Conservation (phyloP, 495 filamentous ascomycete species). For the Podospora australis region DNA sequence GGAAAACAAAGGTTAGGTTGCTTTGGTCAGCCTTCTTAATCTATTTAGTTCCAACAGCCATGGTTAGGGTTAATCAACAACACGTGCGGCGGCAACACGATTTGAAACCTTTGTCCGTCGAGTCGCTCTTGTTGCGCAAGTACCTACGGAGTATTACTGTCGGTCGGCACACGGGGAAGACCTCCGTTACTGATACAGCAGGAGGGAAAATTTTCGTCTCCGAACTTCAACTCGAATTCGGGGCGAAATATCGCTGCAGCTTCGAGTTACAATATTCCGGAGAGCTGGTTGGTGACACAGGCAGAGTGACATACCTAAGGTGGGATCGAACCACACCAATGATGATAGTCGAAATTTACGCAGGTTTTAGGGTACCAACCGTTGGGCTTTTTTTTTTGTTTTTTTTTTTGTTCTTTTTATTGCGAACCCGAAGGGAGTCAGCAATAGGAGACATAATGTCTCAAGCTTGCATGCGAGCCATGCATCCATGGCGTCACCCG, state of each 20-base stretch:
- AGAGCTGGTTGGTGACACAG: not conserved
- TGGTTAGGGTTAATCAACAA: constrained; percentile 12
- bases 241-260: constrained; percentile 4
- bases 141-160: not conserved
- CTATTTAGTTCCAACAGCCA: constrained; percentile 25
- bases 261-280: constrained; percentile 1
- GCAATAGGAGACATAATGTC: too few species aligned
- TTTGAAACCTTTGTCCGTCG: constrained; percentile 15
- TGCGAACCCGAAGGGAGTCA: too few species aligned
- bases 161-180: too few species aligned
- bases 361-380: not conserved
- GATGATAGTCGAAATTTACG: not conserved
- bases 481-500: too few species aligned
- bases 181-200: not conserved
- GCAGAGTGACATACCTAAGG: not conserved
- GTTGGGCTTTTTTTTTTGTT: not conserved
- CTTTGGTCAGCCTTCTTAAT: constrained; percentile 22
- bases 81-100: constrained; percentile 11
- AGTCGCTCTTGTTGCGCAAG: too few species aligned
- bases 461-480: too few species aligned
- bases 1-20: constrained; percentile 4
- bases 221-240: not conserved
- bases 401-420: not conserved
- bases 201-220: not conserved
- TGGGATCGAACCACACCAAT: not conserved